Conservation (phyloP, 148 eudicot species). For the Silene uniflora region DNA sequence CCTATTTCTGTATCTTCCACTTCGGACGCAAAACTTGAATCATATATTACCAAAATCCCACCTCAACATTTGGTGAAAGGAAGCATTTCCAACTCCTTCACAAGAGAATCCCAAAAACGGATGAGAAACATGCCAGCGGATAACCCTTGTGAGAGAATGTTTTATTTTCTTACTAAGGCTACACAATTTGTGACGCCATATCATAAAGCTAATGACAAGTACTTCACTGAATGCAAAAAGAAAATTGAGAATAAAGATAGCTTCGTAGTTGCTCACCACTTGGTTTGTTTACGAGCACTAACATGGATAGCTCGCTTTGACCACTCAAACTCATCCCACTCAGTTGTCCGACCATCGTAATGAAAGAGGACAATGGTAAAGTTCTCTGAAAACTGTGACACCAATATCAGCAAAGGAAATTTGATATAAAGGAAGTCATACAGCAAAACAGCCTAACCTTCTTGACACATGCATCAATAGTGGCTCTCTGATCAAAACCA, state of each 20-base stretch:
- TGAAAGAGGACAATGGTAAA: constrained; percentile 73
- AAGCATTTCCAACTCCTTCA: background rate
- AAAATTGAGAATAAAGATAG: background rate
- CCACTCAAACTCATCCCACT: constrained; percentile 94
- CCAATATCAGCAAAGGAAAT: constrained; percentile 17
- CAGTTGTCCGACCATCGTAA: constrained; percentile 76
- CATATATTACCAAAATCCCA: background rate
- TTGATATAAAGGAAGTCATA: background rate
- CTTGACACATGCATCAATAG: constrained; percentile 68
- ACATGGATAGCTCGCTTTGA: constrained; percentile 78
- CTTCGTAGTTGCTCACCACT: constrained; percentile 46
- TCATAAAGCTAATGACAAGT: background rate
- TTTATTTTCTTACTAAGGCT: background rate
- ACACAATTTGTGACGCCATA: background rate
- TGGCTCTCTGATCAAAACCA: constrained; percentile 62
- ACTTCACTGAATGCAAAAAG: background rate
- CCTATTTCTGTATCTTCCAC: background rate
- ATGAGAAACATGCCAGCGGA: background rate
- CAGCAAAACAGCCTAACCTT: constrained; percentile 42
- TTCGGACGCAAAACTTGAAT: background rate
- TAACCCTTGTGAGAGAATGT: background rate
- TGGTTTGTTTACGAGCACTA: constrained; percentile 74
- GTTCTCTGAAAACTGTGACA: constrained; percentile 67
- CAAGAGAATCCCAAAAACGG: background rate
- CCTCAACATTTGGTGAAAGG: background rate